Evolutionary conservation across 257 asterid genomes (phyloP).

Genomic region (Marsdenia floribunda): DNA sequence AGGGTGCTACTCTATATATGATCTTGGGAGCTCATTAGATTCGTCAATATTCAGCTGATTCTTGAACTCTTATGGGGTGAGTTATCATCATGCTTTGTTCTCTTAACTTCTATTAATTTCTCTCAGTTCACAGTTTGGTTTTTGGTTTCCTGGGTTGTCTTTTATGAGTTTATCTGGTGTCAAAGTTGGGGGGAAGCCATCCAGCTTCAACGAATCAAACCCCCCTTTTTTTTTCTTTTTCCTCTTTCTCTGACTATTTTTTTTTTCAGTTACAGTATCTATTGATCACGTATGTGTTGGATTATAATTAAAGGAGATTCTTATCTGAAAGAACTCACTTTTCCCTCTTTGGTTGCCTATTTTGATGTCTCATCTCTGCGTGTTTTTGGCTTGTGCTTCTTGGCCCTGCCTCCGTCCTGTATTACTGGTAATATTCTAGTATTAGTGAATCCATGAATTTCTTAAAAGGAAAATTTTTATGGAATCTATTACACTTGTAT

Average conservation of each 20-base stretch:
- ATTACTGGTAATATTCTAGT: not conserved
- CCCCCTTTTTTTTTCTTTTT: too few relatives aligned
- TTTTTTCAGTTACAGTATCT: conserved; percentile 11
- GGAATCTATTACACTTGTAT: not conserved
- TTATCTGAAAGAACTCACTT: not conserved
- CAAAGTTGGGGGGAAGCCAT: conserved; percentile 6
- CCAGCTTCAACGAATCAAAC: conserved; percentile 11
- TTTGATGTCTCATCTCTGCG: not conserved
- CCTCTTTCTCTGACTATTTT: conserved; percentile 2
- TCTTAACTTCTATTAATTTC: too few relatives aligned
- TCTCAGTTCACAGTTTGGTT: too few relatives aligned
- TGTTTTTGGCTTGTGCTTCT: not conserved
- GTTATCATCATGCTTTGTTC: too few relatives aligned
- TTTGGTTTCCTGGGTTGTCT: too few relatives aligned
- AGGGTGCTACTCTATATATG: too few relatives aligned
- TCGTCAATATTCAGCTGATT: too few relatives aligned
- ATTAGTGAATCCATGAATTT: not conserved
- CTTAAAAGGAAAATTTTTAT: not conserved
- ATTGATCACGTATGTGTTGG: not conserved
- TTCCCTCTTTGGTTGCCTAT: not conserved
- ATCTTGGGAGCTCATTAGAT: too few relatives aligned
- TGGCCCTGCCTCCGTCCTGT: not conserved
- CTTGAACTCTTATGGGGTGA: too few relatives aligned
- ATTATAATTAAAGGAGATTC: not conserved
- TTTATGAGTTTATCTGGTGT: too few relatives aligned